A percentile compares a stretch with the other conserved stretches of the same genome.
Evolutionary conservation across 2,329 filamentous ascomycete genomes (phyloP).

Genomic region (Daldinia sp.): DNA sequence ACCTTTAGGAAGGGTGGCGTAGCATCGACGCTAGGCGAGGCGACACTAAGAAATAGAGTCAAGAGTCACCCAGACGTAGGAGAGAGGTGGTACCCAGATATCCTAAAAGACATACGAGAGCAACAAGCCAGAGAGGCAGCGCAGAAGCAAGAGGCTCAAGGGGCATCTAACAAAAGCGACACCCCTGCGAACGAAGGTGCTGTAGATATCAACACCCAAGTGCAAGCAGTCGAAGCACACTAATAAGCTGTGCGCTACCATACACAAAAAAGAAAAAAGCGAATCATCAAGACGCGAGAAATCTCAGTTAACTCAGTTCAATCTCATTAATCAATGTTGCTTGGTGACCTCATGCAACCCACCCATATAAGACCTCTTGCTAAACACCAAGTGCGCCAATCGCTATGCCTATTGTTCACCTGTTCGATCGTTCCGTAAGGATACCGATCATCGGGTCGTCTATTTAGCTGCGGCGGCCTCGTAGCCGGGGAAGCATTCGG

Average conservation of each 20-base stretch:
- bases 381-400: slow-evolving; percentile 39
- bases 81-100: slow-evolving; percentile 79
- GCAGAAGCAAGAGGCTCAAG: slow-evolving; percentile 37
- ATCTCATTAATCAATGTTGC: slow-evolving; percentile 32
- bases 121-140: slow-evolving; percentile 60
- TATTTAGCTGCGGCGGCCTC: slow-evolving; percentile 29
- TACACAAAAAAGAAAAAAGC: not conserved
- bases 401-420: slow-evolving; percentile 32
- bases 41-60: slow-evolving; percentile 82
- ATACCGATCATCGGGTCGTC: not conserved
- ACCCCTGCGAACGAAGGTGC: slow-evolving; percentile 18
- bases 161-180: not conserved
- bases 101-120: slow-evolving; percentile 64
- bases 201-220: slow-evolving; percentile 37
- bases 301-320: slow-evolving; percentile 23
- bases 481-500: slow-evolving; percentile 73
- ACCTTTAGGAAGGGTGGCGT: slow-evolving; percentile 77
- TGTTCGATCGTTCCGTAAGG: not conserved
- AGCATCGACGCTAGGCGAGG: slow-evolving; percentile 77
- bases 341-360: slow-evolving; percentile 24
- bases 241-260: slow-evolving; percentile 35
- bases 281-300: slow-evolving; percentile 6
- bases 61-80: slow-evolving; percentile 90
- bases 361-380: slow-evolving; percentile 18
- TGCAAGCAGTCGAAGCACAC: slow-evolving; percentile 51